These are phyloP conservation scores for Termitomyces sp. DNA, from an alignment of 768 basidiomycete genomes.

Conservation along the genomic window DNA sequence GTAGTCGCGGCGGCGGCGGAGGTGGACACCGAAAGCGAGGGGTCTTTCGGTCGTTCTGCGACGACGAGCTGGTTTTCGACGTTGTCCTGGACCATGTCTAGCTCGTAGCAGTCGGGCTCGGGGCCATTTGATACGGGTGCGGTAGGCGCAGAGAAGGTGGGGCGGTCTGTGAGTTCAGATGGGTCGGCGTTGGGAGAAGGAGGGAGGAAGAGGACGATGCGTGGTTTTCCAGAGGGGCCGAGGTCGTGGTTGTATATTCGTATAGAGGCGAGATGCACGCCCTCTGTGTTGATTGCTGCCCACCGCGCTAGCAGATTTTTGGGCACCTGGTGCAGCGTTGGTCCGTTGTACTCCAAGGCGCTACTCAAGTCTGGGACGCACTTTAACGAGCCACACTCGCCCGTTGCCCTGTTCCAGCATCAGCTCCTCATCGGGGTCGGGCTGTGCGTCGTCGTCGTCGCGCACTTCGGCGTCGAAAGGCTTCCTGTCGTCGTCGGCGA, in stretches of 20 bases:
- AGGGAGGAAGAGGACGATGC: constrained; percentile 65
- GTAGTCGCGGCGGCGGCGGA: constrained; percentile 34
- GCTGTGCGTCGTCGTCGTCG: constrained; percentile 52
- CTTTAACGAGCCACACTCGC: constrained; percentile 84
- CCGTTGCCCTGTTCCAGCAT: constrained; percentile 73
- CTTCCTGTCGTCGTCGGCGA: constrained; percentile 64
- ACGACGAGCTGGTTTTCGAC: constrained; percentile 86
- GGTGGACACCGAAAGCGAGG: constrained; percentile 29
- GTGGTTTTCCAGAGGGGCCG: constrained; percentile 40
- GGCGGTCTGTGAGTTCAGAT: constrained; percentile 23
- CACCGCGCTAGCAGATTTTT: constrained; percentile 84
- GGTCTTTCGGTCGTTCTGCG: constrained; percentile 74
- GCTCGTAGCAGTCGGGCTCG: constrained; percentile 72
- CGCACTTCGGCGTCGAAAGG: constrained; percentile 53
- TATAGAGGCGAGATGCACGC: constrained; percentile 78
- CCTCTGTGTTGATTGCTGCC: constrained; percentile 69
- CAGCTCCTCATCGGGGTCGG: constrained; percentile 79
- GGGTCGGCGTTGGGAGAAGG: constrained; percentile 43
- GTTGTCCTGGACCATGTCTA: constrained; percentile 81
- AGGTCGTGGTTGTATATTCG: constrained; percentile 63
- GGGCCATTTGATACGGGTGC: constrained; percentile 25
- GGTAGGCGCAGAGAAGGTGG: constrained; percentile 30
- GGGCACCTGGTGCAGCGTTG: constrained; percentile 54
- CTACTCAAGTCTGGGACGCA: constrained; percentile 23
- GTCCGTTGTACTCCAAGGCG: background rate